Percentiles rank a stretch among this genome's conserved stretches.
phyloP scores from a whole-genome alignment of 768 basidiomycete genomes.

The Boletellus ananiceps region DNA sequence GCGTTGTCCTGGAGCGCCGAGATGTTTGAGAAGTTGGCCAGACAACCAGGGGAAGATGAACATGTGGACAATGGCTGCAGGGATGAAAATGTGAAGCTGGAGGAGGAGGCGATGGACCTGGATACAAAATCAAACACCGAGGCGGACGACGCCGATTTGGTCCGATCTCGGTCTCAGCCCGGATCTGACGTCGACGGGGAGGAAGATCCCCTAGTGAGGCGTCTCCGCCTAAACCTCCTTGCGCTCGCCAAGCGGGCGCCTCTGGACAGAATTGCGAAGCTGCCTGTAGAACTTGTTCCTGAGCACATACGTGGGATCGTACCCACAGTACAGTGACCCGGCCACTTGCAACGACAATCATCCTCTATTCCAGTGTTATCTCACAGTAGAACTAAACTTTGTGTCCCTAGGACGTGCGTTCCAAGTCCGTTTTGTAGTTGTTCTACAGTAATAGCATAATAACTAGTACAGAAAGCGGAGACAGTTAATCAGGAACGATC shows the following conservation, averaged over 20 bases:
- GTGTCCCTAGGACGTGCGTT: conserved; percentile 1
- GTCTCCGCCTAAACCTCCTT: conserved; percentile 67
- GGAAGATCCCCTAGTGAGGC: conserved; percentile 51
- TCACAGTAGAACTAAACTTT: conserved; percentile 1
- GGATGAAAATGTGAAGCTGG: conserved; percentile 7
- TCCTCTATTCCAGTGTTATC: background rate
- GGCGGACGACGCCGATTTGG: background rate
- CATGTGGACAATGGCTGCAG: background rate
- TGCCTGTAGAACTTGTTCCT: conserved; percentile 63
- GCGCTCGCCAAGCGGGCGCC: conserved; percentile 77
- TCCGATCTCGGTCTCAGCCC: background rate
- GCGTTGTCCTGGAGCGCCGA: conserved; percentile 57
- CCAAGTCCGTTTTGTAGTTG: background rate
- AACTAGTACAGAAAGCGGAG: conserved; percentile 10
- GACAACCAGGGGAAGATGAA: background rate
- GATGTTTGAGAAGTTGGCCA: conserved; percentile 41
- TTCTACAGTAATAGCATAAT: conserved; percentile 15
- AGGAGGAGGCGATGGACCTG: conserved; percentile 20
- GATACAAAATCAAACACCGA: conserved; percentile 10
- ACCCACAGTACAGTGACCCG: conserved; percentile 40
- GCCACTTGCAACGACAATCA: background rate
- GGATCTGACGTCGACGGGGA: conserved; percentile 3
- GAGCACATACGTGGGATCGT: conserved; percentile 61
- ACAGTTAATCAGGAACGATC: background rate
- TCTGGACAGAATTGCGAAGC: conserved; percentile 59